Evolutionary conservation across 2,329 filamentous ascomycete species (phyloP).

Genomic region (Coniochaeta pulveracea): DNA sequence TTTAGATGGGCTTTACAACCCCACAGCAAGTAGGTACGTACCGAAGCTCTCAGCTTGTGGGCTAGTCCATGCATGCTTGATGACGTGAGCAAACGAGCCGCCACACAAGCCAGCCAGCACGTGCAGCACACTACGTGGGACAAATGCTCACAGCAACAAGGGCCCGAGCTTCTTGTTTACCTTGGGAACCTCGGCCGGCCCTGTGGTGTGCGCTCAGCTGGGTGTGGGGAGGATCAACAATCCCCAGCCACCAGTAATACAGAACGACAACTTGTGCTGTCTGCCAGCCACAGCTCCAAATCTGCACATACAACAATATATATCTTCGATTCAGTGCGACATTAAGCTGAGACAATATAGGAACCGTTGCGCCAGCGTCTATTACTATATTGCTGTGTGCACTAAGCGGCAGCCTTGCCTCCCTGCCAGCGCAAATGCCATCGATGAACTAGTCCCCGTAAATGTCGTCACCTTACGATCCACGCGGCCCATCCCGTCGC

Average conservation of each 20-base stretch:
- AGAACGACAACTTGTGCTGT: no score
- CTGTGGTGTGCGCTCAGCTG: conserved; percentile 1
- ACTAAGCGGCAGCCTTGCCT: conserved; percentile 1
- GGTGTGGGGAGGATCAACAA: conserved; percentile 3
- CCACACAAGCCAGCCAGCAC: no score
- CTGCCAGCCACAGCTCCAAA: no score
- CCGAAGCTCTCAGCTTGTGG: neutral
- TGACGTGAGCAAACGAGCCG: no score
- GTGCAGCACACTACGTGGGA: no score
- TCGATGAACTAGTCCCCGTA: conserved; percentile 23
- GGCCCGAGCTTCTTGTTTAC: neutral
- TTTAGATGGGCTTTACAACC: neutral
- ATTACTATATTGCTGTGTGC: no score
- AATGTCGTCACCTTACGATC: conserved; percentile 55
- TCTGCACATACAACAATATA: no score
- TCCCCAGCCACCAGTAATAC: conserved; percentile 3
- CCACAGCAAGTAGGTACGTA: neutral
- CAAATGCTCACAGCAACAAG: no score
- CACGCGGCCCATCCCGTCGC: conserved; percentile 45
- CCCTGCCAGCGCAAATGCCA: conserved; percentile 17
- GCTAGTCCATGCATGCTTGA: conserved; percentile 2
- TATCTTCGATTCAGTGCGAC: no score
- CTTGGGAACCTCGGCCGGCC: conserved; percentile 2
- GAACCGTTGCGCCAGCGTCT: no score
- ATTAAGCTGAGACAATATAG: no score